Evolutionary conservation across 1,139 yeast species (phyloP).

Genomic region (Kodamaea fungicola): DNA sequence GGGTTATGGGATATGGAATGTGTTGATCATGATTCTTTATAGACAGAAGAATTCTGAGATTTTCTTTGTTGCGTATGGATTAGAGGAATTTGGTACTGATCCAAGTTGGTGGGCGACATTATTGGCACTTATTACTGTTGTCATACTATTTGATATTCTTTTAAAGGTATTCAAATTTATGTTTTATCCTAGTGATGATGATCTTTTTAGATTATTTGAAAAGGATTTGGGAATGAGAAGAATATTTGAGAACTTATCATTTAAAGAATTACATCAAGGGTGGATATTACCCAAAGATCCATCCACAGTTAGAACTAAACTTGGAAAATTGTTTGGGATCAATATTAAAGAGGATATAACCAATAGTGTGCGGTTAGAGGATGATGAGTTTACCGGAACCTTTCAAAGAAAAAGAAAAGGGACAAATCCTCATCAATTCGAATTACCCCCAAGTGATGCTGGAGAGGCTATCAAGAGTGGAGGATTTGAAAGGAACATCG

Average conservation of each 20-base stretch:
- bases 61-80: slow-evolving; percentile 70
- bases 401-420: slow-evolving; percentile 49
- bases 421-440: slow-evolving; percentile 42
- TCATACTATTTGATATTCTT: slow-evolving; percentile 63
- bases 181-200: slow-evolving; percentile 71
- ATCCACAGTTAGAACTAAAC: slow-evolving; percentile 21
- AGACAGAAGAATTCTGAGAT: slow-evolving; percentile 55
- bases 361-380: slow-evolving; percentile 1
- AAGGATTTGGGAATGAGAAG: slow-evolving; percentile 64
- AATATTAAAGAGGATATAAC: neutral
- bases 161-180: slow-evolving; percentile 55
- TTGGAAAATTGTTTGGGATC: slow-evolving; percentile 11
- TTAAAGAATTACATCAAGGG: slow-evolving; percentile 70
- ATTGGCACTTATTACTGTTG: slow-evolving; percentile 52
- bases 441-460: slow-evolving; percentile 51
- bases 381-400: slow-evolving; percentile 18
- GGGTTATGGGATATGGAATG: slow-evolving; percentile 89
- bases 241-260: slow-evolving; percentile 70
- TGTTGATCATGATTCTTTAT: slow-evolving; percentile 68
- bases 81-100: slow-evolving; percentile 75
- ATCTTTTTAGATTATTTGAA: slow-evolving; percentile 74
- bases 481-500: slow-evolving; percentile 17
- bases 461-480: slow-evolving; percentile 31
- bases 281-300: slow-evolving; percentile 64
- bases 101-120: slow-evolving; percentile 82